Evolutionary conservation across 2,329 filamentous ascomycete genomes (phyloP).

Genomic region (Colletotrichum spinosum): DNA sequence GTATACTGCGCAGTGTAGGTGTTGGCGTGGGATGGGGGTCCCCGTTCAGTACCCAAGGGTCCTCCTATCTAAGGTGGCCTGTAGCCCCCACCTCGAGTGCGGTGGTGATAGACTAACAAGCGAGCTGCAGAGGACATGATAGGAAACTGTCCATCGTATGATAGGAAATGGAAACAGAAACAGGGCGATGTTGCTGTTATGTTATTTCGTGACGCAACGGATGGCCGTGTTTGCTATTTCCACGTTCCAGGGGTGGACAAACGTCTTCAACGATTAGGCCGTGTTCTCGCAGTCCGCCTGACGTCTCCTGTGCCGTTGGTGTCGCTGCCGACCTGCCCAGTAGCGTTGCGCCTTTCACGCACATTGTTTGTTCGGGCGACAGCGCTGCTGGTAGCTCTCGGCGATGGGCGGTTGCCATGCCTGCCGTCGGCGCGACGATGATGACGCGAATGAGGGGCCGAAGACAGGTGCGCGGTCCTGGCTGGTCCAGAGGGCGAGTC

Average conservation of each 20-base stretch:
- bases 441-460: conserved; percentile 14
- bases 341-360: conserved; percentile 28
- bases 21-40: no score
- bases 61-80: conserved; percentile 4
- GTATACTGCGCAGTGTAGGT: no score
- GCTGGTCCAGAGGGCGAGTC: not conserved
- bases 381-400: conserved; percentile 13
- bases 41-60: no score
- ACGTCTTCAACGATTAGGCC: conserved; percentile 25
- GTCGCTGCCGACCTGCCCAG: not conserved
- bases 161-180: conserved; percentile 1
- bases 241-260: not conserved
- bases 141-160: conserved; percentile 2
- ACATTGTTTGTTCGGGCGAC: not conserved
- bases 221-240: conserved; percentile 3
- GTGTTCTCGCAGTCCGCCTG: conserved; percentile 23
- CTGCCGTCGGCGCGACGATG: conserved; percentile 22
- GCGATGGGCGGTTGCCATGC: conserved; percentile 5
- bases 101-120: not conserved
- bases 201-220: conserved; percentile 13
- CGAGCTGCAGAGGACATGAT: conserved; percentile 13
- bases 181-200: not conserved
- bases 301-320: conserved; percentile 21
- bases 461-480: conserved; percentile 1
- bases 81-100: conserved; percentile 1